Base-by-base conservation (phyloP, 2,329 filamentous ascomycete genomes). In the Paecilomyces dactylethromorphus region DNA sequence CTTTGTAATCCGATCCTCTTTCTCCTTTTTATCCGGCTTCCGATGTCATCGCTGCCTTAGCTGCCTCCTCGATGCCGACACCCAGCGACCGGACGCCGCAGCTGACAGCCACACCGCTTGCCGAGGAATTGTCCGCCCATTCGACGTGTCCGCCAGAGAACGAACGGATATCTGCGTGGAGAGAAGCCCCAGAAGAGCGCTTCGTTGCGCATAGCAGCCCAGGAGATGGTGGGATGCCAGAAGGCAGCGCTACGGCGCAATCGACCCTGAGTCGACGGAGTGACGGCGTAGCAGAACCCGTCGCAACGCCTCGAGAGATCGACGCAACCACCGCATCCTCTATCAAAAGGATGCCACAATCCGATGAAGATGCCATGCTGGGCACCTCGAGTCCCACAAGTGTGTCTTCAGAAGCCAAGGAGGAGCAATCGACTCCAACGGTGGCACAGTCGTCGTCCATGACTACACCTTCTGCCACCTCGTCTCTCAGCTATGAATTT, bases 401-500 rank as follows among this genome's bases (percentile, higher is more conserved):
- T 58, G 66, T 76, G 58, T 70, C 74, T 59, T 66, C 71, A 54
- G 73, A 76, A 29, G 65, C 65, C 15, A 74, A 78, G 53, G 74
- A 76, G 33, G 63, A 74, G 39, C 66, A 65, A 52, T 69, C 71
- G 29, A 56, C 74, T 52, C 65, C 71, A 31, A 45, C 39, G 10
- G 59, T 64, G 24, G 58, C 63, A 24, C 62, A 68, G 39, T 66
- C 67, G 53, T 68, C 74, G 49, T 64, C 75, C 2, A 66, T 68
- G 22, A 64, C 68, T n/a, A 65, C 72, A 18, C 64, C 73, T 26
- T 72, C 71, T 1, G 69, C 74, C 49, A 72, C 79, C 31, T 77
- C 79, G 2, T 79, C 79, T 10, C 75, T 81, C 66, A 81, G 79
- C 39, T 82, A 80, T 65, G 81, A 84, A 59, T 82, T 81, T 59